Percentiles rank a stretch among this genome's conserved stretches.
Evolutionary conservation across 306 rosid genomes (phyloP).

Genomic region (Prunus mume): DNA sequence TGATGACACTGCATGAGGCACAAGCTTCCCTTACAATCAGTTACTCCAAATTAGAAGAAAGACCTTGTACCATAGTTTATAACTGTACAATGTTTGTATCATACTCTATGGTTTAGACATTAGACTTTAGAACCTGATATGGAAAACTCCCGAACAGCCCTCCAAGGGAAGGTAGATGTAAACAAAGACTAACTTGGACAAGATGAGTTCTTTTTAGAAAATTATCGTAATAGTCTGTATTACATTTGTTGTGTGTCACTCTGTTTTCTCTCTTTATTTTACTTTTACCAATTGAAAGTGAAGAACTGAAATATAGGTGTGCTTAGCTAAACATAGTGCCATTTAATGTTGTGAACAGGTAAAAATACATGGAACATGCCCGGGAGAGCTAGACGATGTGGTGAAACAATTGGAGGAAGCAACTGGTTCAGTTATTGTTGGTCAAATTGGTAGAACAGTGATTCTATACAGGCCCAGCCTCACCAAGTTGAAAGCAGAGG

Average conservation of each 20-base stretch:
- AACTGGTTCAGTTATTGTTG: conserved; percentile 73
- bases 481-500: conserved; percentile 79
- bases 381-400: conserved; percentile 74
- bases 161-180: background rate
- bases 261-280: background rate
- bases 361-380: conserved; percentile 80
- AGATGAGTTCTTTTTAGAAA: background rate
- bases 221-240: background rate
- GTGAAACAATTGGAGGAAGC: conserved; percentile 62
- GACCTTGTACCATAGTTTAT: background rate
- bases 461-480: conserved; percentile 80
- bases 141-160: background rate
- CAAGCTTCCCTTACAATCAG: background rate
- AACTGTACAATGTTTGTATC: background rate
- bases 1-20: background rate
- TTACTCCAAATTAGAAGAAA: background rate
- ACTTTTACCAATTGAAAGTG: background rate
- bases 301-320: background rate
- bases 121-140: background rate
- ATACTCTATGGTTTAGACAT: background rate
- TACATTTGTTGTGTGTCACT: background rate
- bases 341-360: conserved; percentile 47
- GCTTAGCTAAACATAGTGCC: background rate
- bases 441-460: conserved; percentile 73
- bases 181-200: background rate